Percentiles rank a stretch among this genome's conserved stretches.
Evolutionary conservation across 106 monocot genomes (phyloP).

Genomic region (Apostasia ramifera): DNA sequence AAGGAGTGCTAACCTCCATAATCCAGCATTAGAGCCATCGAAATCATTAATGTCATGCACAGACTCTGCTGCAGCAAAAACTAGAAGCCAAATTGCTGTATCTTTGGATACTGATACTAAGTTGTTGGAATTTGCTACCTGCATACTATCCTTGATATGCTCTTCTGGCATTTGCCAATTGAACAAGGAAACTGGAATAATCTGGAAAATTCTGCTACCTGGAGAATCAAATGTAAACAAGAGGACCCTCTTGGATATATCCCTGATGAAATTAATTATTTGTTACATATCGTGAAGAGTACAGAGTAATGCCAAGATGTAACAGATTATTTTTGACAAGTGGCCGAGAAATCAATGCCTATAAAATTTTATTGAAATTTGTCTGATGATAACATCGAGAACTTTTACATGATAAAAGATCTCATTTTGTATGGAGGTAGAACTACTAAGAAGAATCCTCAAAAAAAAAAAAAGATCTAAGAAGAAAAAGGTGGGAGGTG

Average conservation of each 20-base stretch:
- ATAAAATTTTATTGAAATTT: no score
- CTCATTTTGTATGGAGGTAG: no score
- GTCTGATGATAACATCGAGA: no score
- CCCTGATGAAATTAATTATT: slow-evolving; percentile 35
- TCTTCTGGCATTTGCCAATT: slow-evolving; percentile 20
- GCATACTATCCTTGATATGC: slow-evolving; percentile 7
- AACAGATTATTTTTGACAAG: background rate
- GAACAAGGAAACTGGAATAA: slow-evolving; percentile 51
- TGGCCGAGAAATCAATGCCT: no score
- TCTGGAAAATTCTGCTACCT: slow-evolving; percentile 35
- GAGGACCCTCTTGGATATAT: slow-evolving; percentile 39
- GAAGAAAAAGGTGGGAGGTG: no score
- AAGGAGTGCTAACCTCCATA: slow-evolving; percentile 62
- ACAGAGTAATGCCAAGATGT: background rate
- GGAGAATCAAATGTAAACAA: slow-evolving; percentile 46
- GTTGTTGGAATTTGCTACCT: slow-evolving; percentile 5
- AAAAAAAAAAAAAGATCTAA: no score
- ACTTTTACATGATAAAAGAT: no score
- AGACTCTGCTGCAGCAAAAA: slow-evolving; percentile 39
- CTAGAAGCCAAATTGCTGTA: slow-evolving; percentile 56
- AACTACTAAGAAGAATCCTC: no score
- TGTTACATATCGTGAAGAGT: background rate
- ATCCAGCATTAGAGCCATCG: slow-evolving; percentile 11
- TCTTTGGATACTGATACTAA: slow-evolving; percentile 14
- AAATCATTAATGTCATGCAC: slow-evolving; percentile 17